A percentile compares a stretch with the other conserved stretches of the same genome.
These are phyloP conservation scores for Trichoderma oligosporum DNA, from an alignment of 2,329 filamentous ascomycete species.

Conservation along the genomic window DNA sequence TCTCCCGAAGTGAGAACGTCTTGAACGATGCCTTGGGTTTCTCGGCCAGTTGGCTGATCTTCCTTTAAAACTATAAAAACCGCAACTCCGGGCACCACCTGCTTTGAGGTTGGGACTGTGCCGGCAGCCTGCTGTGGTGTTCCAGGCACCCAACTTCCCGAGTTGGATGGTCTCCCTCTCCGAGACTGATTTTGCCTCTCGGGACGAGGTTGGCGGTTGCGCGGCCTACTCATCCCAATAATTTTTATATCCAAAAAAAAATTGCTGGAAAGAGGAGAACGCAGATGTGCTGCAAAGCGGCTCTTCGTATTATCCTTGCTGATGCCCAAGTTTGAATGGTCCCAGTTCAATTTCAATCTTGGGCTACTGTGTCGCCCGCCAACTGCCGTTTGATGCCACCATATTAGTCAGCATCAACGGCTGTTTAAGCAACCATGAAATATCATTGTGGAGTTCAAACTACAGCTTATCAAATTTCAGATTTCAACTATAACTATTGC, in stretches of 20 bases:
- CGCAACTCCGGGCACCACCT: constrained; percentile 57
- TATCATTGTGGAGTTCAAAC: too few relatives aligned
- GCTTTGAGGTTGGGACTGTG: constrained; percentile 43
- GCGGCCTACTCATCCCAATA: constrained; percentile 32
- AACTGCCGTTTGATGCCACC: not conserved
- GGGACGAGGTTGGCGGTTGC: constrained; percentile 33
- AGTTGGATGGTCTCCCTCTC: not conserved
- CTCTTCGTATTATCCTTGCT: not conserved
- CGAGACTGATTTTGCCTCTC: constrained; percentile 24
- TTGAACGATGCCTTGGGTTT: constrained; percentile 63
- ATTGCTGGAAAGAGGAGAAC: not conserved
- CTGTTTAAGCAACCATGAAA: too few relatives aligned
- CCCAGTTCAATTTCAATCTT: not conserved
- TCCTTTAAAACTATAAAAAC: constrained; percentile 74
- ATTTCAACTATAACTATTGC: too few relatives aligned
- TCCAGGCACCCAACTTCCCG: constrained; percentile 24
- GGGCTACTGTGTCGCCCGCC: not conserved
- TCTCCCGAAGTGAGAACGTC: constrained; percentile 69
- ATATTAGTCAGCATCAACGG: not conserved
- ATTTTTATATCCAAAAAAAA: not conserved
- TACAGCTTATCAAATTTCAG: too few relatives aligned
- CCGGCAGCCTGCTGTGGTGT: constrained; percentile 36
- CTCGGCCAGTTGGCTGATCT: constrained; percentile 70
- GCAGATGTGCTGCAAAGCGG: too few relatives aligned
- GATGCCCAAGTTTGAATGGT: not conserved